Evolutionary conservation across 1,284 basidiomycete species (phyloP).

Genomic region (Leccinum fallax): DNA sequence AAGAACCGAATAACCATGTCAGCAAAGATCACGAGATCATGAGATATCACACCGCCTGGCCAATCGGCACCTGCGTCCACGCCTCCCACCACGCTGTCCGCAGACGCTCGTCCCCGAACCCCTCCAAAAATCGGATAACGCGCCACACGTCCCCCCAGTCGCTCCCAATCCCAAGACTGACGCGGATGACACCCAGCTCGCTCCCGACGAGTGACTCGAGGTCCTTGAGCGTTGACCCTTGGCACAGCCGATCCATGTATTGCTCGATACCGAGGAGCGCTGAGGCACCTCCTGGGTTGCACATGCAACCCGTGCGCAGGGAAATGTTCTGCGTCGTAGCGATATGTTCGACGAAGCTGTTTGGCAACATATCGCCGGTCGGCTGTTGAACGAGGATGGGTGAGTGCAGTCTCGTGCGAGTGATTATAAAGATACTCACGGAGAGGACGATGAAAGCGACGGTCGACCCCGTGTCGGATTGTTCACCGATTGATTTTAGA

Average conservation of each 20-base stretch:
- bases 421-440: slow-evolving; percentile 44
- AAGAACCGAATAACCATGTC: neutral
- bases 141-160: slow-evolving; percentile 75
- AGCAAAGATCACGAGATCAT: neutral
- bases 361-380: slow-evolving; percentile 63
- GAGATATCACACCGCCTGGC: slow-evolving; percentile 30
- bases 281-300: slow-evolving; percentile 79
- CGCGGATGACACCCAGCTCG: slow-evolving; percentile 73
- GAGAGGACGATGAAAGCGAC: slow-evolving; percentile 65
- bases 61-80: slow-evolving; percentile 33
- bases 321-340: slow-evolving; percentile 68
- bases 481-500: slow-evolving; percentile 61
- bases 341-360: slow-evolving; percentile 69
- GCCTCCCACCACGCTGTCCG: slow-evolving; percentile 48
- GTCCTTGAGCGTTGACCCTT: slow-evolving; percentile 59
- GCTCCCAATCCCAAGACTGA: slow-evolving; percentile 75
- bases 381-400: slow-evolving; percentile 43
- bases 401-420: neutral
- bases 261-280: slow-evolving; percentile 65
- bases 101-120: slow-evolving; percentile 46
- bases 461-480: slow-evolving; percentile 66
- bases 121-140: slow-evolving; percentile 59
- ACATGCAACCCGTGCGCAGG: slow-evolving; percentile 81
- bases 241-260: slow-evolving; percentile 65
- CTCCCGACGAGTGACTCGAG: slow-evolving; percentile 63